Evolutionary conservation across 305 asterid genomes (phyloP).

Genomic region (Andrographis paniculata): DNA sequence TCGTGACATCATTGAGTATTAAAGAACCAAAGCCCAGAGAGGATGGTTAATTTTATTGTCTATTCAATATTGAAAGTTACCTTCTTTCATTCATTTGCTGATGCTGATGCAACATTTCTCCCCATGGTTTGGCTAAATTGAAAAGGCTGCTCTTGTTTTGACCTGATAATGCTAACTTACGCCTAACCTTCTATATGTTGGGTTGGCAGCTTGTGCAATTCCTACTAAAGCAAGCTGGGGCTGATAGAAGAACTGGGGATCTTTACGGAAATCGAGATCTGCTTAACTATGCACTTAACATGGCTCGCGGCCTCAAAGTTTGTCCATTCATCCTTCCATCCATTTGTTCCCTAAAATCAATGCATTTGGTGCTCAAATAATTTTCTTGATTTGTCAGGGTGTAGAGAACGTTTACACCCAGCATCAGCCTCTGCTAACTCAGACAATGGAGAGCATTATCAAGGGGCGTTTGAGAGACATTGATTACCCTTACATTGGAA

Average conservation of each 20-base stretch:
- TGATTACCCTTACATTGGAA: constrained; percentile 94
- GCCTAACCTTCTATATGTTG: constrained; percentile 21
- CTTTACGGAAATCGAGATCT: constrained; percentile 91
- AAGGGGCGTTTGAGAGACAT: constrained; percentile 94
- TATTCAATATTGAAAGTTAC: too few species aligned
- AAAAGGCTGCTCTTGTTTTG: constrained; percentile 3
- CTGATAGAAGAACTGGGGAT: constrained; percentile 90
- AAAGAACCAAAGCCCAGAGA: too few species aligned
- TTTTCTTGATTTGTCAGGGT: constrained; percentile 39
- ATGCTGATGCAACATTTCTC: constrained; percentile 6
- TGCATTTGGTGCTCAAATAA: constrained; percentile 10
- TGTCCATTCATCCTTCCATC: constrained; percentile 16
- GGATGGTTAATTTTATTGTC: background rate
- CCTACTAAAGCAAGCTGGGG: constrained; percentile 95
- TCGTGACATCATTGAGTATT: too few species aligned
- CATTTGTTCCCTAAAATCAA: constrained; percentile 9
- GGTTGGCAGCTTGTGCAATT: constrained; percentile 86
- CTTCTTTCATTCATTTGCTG: too few species aligned
- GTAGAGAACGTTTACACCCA: constrained; percentile 99
- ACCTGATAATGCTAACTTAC: background rate
- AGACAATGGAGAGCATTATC: constrained; percentile 88
- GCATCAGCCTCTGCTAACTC: constrained; percentile 92
- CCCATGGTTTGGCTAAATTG: background rate
- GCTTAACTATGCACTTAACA: constrained; percentile 84
- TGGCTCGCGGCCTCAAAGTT: constrained; percentile 99